phyloP scores from a whole-genome alignment of 148 eudicot genomes.

The Euryodendron excelsum region DNA sequence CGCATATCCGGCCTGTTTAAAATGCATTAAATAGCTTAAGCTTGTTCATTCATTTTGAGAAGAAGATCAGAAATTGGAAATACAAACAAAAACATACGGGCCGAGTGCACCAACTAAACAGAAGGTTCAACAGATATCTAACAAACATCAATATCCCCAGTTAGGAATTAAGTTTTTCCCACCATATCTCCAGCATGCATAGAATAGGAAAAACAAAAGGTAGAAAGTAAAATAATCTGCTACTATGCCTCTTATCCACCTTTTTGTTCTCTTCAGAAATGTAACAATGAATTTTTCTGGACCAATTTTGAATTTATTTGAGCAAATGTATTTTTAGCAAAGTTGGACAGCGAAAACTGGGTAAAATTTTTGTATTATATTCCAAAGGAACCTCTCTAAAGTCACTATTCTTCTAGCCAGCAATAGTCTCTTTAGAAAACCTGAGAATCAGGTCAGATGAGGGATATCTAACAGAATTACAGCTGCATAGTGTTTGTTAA shows the following conservation, averaged over 20 bases:
- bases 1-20: conserved; percentile 92
- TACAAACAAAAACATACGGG: neutral
- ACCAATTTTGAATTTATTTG: neutral
- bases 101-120: neutral
- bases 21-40: too few species aligned
- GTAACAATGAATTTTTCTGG: neutral
- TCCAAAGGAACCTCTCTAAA: too few species aligned
- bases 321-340: neutral
- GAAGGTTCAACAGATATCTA: neutral
- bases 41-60: neutral
- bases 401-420: neutral
- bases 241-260: neutral
- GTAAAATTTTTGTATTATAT: neutral
- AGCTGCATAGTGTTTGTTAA: neutral
- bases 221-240: neutral
- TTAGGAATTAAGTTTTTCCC: too few species aligned
- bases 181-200: neutral
- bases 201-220: neutral
- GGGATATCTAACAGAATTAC: neutral
- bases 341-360: neutral
- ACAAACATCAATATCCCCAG: neutral
- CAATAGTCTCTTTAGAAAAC: neutral
- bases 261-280: neutral
- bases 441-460: neutral
- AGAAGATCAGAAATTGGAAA: conserved; percentile 10